phyloP scores from a whole-genome alignment of 2,329 filamentous ascomycete species.

The Penicillium sp. region DNA sequence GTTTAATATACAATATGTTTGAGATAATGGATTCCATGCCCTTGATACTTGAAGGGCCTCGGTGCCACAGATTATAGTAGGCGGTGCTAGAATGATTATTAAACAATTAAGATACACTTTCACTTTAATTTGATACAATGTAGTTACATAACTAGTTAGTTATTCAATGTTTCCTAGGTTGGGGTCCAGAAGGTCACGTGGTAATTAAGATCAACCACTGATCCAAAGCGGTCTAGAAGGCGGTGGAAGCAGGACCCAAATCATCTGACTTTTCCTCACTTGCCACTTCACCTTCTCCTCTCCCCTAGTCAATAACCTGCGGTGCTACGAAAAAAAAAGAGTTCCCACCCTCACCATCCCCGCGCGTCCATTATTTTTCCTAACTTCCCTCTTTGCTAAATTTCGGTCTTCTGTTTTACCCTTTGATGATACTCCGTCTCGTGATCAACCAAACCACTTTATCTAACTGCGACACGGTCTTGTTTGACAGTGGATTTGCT shows the following conservation, averaged over 20 bases:
- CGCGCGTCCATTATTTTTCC: background rate
- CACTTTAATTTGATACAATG: background rate
- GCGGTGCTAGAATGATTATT: background rate
- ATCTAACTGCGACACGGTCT: background rate
- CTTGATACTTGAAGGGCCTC: background rate
- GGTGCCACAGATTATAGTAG: background rate
- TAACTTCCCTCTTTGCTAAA: background rate
- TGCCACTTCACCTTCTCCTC: conserved; percentile 12
- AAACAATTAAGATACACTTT: background rate
- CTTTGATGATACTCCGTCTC: background rate
- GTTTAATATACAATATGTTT: background rate
- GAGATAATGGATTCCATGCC: background rate
- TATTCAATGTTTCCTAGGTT: background rate
- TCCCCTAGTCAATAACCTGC: background rate
- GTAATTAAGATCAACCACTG: background rate
- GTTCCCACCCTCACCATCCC: background rate
- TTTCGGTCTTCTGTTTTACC: too few species aligned
- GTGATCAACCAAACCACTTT: background rate
- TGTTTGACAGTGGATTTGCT: background rate
- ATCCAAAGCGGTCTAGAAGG: conserved; percentile 15
- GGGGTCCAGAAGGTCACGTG: background rate
- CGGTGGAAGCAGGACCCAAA: conserved; percentile 7
- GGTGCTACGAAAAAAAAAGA: background rate
- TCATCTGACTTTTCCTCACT: conserved; percentile 23
- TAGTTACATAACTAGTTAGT: too few species aligned